These are phyloP conservation scores for Pichia californica DNA, from an alignment of 805 yeast species.

Conservation along the genomic window DNA sequence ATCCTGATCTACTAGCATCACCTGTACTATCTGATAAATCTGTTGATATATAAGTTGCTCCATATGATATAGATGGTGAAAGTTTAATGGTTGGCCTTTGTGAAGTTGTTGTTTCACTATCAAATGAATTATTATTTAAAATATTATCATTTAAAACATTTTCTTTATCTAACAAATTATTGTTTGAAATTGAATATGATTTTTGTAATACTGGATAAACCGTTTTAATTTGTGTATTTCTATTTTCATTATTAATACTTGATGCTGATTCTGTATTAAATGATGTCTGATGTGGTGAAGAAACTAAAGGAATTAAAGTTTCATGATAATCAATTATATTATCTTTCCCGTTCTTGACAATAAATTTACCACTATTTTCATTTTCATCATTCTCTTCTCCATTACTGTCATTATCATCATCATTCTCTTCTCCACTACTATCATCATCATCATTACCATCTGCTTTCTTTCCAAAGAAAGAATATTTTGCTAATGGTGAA, in stretches of 20 bases:
- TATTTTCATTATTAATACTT: background rate
- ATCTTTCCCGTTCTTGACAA: too few relatives aligned
- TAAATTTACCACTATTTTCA: too few relatives aligned
- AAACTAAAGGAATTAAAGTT: too few relatives aligned
- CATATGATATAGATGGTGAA: background rate
- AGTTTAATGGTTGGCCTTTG: too few relatives aligned
- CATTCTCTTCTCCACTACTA: background rate
- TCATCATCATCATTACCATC: background rate
- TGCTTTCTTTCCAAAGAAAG: background rate
- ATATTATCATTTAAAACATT: background rate
- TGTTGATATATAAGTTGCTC: background rate
- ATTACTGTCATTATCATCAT: background rate
- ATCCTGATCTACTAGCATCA: background rate
- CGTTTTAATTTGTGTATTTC: too few relatives aligned
- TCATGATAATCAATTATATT: too few relatives aligned
- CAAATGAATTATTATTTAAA: too few relatives aligned
- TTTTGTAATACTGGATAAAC: background rate
- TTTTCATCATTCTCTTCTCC: too few relatives aligned
- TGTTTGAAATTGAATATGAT: slow-evolving; percentile 4
- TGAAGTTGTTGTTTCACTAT: background rate
- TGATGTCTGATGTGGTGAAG: too few relatives aligned
- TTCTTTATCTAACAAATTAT: background rate
- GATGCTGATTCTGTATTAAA: too few relatives aligned
- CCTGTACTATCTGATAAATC: background rate
- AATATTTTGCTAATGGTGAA: slow-evolving; percentile 10